Evolutionary conservation across 2,329 filamentous ascomycete species (phyloP).

Genomic region (Dothideomycetes sp.): DNA sequence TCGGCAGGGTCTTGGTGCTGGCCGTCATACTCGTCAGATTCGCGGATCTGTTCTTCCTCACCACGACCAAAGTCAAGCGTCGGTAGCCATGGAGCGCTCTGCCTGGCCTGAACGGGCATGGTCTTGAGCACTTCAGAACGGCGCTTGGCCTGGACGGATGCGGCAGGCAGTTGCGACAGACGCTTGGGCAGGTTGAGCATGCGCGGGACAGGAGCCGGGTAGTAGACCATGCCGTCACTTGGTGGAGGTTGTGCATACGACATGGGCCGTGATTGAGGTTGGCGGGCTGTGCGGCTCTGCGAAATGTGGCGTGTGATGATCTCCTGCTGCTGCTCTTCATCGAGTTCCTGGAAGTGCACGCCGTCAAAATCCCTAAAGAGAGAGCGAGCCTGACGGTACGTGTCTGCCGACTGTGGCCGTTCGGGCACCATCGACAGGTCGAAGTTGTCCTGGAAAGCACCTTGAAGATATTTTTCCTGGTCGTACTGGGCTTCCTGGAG

Average conservation of each 20-base stretch:
- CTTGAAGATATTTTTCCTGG: conserved; percentile 8
- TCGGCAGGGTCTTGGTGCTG: not conserved
- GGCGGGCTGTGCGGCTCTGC: conserved; percentile 14
- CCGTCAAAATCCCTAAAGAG: conserved; percentile 78
- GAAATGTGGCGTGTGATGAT: not conserved
- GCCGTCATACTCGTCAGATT: not conserved
- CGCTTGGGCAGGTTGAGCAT: conserved; percentile 89
- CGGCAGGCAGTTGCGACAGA: conserved; percentile 63
- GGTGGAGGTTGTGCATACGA: conserved; percentile 53
- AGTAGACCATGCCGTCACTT: conserved; percentile 80
- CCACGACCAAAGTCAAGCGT: conserved; percentile 14
- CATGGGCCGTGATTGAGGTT: conserved; percentile 34
- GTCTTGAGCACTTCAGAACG: conserved; percentile 63
- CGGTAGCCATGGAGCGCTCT: conserved; percentile 42
- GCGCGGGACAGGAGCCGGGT: conserved; percentile 86
- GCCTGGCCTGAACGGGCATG: conserved; percentile 47
- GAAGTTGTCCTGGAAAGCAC: conserved; percentile 4
- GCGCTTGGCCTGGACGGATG: conserved; percentile 56
- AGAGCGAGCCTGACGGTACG: conserved; percentile 54
- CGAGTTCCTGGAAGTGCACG: conserved; percentile 56
- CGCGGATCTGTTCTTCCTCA: not conserved
- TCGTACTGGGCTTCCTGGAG: conserved; percentile 8
- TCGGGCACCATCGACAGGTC: conserved; percentile 22
- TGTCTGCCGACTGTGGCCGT: conserved; percentile 46
- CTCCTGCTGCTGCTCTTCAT: conserved; percentile 16